Base-by-base conservation (phyloP, 768 basidiomycete species). In the Mycena leptocephala region DNA sequence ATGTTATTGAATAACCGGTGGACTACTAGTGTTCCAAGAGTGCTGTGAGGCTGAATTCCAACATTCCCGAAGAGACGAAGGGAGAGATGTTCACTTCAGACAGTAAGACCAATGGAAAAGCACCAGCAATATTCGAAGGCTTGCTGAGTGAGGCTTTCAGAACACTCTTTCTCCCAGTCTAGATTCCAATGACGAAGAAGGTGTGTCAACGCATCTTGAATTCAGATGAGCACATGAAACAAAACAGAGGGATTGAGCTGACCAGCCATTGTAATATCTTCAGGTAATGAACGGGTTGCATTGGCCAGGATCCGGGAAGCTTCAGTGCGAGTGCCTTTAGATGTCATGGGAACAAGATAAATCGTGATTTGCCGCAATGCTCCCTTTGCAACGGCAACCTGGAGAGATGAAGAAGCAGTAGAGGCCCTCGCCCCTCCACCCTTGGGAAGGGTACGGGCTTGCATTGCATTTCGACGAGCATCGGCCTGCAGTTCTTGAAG, bases 121-220 rank as follows among this genome's bases (percentile, higher is more conserved):
- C n/a, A n/a, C n/a, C n/a, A n/a, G n/a, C n/a, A n/a, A n/a, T n/a
- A n/a, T n/a, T n/a, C n/a, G n/a, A n/a, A n/a, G n/a, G n/a, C n/a
- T n/a, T n/a, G n/a, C n/a, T n/a, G n/a, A n/a, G n/a, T n/a, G n/a
- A n/a, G n/a, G n/a, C n/a, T n/a, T n/a, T n/a, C n/a, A n/a, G n/a
- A n/a, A n/a, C 62, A 9, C n/a, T n/a, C n/a, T n/a, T n/a, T n/a
- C n/a, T n/a, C n/a, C n/a, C n/a, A n/a, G n/a, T n/a, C n/a, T n/a
- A 63, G 62, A 39, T 63, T 66, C 64, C 64, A 66, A 33, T 66
- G 64, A 66, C 64, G 43, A 53, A 66, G 64, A 7, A 66, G 64
- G 18, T 48, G 46, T 16, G 43, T 51, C 64, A 66, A 32, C 5
- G 37, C 64, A n/a, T n/a, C n/a, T n/a, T n/a, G n/a, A n/a, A n/a